A percentile compares a stretch with the other conserved stretches of the same genome.
Conservation (phyloP, 2,329 filamentous ascomycete genomes). For the Simplicillium sp. region DNA sequence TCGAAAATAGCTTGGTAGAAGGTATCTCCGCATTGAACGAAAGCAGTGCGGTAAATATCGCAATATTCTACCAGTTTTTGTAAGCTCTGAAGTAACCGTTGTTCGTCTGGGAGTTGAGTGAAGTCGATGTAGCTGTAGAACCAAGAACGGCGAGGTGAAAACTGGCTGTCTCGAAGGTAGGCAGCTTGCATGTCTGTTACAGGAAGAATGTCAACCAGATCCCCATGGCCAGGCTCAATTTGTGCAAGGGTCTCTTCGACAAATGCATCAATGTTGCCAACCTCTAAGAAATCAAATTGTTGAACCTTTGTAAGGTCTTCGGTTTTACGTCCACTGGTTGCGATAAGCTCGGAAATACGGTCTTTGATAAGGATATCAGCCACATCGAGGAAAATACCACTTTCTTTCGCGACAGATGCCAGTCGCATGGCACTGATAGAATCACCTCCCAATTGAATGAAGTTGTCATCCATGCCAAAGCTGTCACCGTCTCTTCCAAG, state of each 20-base stretch:
- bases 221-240: too few species aligned
- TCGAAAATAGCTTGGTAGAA: background rate
- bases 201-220: too few species aligned
- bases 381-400: too few species aligned
- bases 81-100: background rate
- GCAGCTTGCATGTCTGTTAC: too few species aligned
- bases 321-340: constrained; percentile 11
- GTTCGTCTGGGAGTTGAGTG: too few species aligned
- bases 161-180: too few species aligned
- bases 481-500: constrained; percentile 23
- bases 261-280: too few species aligned
- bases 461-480: constrained; percentile 20
- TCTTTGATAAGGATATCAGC: constrained; percentile 1
- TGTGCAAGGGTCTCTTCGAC: too few species aligned
- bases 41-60: background rate
- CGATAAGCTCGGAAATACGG: constrained; percentile 10
- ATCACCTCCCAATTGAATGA: constrained; percentile 31
- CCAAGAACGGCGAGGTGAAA: too few species aligned
- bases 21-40: background rate
- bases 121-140: too few species aligned
- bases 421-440: constrained; percentile 30
- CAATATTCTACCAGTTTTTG: background rate
- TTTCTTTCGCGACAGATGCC: background rate
- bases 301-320: constrained; percentile 1
- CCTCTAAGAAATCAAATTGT: too few species aligned